These are phyloP conservation scores for Aphanocladium album DNA, from an alignment of 2,329 filamentous ascomycete genomes.

Conservation along the genomic window DNA sequence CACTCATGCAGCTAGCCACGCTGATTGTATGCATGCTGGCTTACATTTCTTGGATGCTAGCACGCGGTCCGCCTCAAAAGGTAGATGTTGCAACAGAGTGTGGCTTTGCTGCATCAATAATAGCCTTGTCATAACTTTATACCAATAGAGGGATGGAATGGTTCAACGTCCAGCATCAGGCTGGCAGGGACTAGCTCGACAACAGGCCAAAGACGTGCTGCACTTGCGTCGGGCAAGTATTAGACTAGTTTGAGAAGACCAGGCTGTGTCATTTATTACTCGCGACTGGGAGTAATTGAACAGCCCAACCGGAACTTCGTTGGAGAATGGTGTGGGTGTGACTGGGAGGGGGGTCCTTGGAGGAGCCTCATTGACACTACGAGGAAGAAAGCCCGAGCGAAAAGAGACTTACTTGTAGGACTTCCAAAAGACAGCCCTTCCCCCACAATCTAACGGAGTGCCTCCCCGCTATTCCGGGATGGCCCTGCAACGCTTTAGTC, in stretches of 20 bases:
- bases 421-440: background rate
- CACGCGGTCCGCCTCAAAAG: background rate
- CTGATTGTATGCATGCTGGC: background rate
- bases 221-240: background rate
- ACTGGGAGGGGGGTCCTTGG: background rate
- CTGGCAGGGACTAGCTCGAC: background rate
- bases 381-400: background rate
- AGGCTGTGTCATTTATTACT: background rate
- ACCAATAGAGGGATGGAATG: background rate
- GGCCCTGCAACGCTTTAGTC: background rate
- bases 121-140: no score
- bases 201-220: background rate
- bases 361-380: background rate
- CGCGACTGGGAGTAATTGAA: background rate
- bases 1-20: background rate
- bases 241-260: background rate
- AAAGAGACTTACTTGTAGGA: background rate
- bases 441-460: conserved; percentile 2
- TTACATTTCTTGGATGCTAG: background rate
- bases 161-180: background rate
- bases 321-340: background rate
- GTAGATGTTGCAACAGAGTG: background rate
- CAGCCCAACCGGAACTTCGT: background rate
- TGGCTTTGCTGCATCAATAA: background rate
- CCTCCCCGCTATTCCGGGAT: background rate